Evolutionary conservation across 1,139 yeast species (phyloP).

Genomic region (Saccharomycopsis phalli): DNA sequence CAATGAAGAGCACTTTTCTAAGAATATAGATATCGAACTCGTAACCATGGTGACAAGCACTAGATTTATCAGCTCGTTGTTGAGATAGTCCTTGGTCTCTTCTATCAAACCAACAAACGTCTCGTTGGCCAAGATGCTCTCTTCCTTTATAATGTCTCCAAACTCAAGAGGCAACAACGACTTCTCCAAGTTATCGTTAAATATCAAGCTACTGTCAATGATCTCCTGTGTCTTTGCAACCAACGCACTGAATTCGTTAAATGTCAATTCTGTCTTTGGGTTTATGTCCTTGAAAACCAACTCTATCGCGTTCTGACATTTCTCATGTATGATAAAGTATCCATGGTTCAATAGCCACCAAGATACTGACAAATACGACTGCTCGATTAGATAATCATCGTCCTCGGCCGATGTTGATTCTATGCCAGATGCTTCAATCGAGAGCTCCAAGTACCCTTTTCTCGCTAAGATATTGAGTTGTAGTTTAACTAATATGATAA

Average conservation of each 20-base stretch:
- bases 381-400: slow-evolving; percentile 52
- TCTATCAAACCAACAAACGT: slow-evolving; percentile 29
- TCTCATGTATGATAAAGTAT: slow-evolving; percentile 50
- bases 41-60: slow-evolving; percentile 26
- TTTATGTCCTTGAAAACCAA: slow-evolving; percentile 54
- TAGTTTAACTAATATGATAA: slow-evolving; percentile 68
- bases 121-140: slow-evolving; percentile 26
- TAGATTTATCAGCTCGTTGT: slow-evolving; percentile 31
- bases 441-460: slow-evolving; percentile 72
- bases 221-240: slow-evolving; percentile 34
- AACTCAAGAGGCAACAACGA: slow-evolving; percentile 32
- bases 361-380: slow-evolving; percentile 75
- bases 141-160: slow-evolving; percentile 26
- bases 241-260: slow-evolving; percentile 49
- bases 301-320: slow-evolving; percentile 50
- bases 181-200: slow-evolving; percentile 23
- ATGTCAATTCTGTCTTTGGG: slow-evolving; percentile 63
- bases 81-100: slow-evolving; percentile 44
- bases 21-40: slow-evolving; percentile 6
- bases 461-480: slow-evolving; percentile 87
- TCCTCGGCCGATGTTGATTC: slow-evolving; percentile 23
- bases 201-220: slow-evolving; percentile 27
- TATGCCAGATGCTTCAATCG: slow-evolving; percentile 49
- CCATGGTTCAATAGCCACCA: slow-evolving; percentile 96
- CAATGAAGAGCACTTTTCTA: slow-evolving; percentile 30